Evolutionary conservation across 2,329 filamentous ascomycete genomes (phyloP).

Genomic region (Exophiala sp.): DNA sequence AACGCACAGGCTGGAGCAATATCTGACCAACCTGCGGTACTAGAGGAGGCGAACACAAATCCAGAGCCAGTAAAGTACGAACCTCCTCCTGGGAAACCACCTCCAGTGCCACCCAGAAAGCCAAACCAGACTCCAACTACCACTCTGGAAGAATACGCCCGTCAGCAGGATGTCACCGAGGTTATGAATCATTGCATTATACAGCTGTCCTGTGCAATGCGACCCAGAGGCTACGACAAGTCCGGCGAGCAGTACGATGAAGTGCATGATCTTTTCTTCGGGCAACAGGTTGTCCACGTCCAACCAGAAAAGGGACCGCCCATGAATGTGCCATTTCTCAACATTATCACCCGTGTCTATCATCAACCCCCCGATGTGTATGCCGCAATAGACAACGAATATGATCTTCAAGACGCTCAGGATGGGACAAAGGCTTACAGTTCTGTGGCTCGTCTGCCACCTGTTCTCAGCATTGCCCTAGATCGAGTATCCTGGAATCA

Average conservation of each 20-base stretch:
- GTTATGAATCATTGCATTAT: conserved; percentile 91
- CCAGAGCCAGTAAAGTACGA: conserved; percentile 25
- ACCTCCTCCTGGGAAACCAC: conserved; percentile 41
- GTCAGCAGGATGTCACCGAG: conserved; percentile 94
- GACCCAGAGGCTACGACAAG: conserved; percentile 61
- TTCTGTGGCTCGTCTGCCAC: conserved; percentile 72
- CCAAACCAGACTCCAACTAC: conserved; percentile 18
- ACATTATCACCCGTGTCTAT: conserved; percentile 52
- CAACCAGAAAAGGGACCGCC: conserved; percentile 25
- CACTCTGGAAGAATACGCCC: conserved; percentile 50
- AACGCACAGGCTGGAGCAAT: conserved; percentile 26
- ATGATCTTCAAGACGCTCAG: conserved; percentile 73
- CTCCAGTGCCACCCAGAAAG: conserved; percentile 56
- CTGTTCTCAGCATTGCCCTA: conserved; percentile 84
- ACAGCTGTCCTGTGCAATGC: conserved; percentile 84
- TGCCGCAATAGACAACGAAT: conserved; percentile 77
- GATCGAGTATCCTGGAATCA: conserved; percentile 74
- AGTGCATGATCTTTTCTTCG: conserved; percentile 64
- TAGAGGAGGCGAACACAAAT: conserved; percentile 8
- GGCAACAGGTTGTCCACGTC: conserved; percentile 31
- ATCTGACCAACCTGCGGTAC: conserved; percentile 18
- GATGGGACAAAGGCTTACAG: conserved; percentile 63
- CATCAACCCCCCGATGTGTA: conserved; percentile 64
- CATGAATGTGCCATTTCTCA: conserved; percentile 52
- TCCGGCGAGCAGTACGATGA: conserved; percentile 76